Percentiles rank a stretch among this genome's conserved stretches.
Evolutionary conservation across 768 basidiomycete species (phyloP).

Genomic region (Xerocomus spinulosus): DNA sequence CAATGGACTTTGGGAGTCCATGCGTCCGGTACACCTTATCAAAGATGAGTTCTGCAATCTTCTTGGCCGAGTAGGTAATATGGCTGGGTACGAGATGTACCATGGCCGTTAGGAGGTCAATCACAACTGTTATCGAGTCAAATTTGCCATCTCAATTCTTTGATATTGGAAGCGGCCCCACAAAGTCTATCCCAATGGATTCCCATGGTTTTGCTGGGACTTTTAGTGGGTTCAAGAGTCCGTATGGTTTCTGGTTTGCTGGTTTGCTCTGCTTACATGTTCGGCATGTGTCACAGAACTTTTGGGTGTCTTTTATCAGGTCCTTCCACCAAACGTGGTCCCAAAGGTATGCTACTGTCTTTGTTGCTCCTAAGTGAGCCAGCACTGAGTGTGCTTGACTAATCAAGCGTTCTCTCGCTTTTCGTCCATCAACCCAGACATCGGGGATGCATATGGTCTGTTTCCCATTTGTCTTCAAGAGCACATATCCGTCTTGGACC

Average conservation of each 20-base stretch:
- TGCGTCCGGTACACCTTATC: constrained; percentile 32
- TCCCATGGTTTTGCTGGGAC: constrained; percentile 33
- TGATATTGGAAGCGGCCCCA: constrained; percentile 31
- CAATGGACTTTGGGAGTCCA: constrained; percentile 5
- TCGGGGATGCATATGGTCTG: constrained; percentile 26
- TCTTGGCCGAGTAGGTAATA: constrained; percentile 26
- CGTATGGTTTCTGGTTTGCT: constrained; percentile 23
- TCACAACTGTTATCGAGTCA: constrained; percentile 27
- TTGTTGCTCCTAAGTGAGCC: constrained; percentile 35
- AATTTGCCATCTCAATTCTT: constrained; percentile 7
- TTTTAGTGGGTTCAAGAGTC: constrained; percentile 23
- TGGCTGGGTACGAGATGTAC: constrained; percentile 20
- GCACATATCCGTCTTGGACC: constrained; percentile 16
- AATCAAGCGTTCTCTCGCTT: constrained; percentile 31
- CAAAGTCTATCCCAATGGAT: constrained; percentile 39
- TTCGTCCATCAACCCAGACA: constrained; percentile 4
- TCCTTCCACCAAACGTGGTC: constrained; percentile 40
- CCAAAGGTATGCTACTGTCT: constrained; percentile 32
- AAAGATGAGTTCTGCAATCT: constrained; percentile 37
- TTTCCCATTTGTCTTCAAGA: constrained; percentile 6
- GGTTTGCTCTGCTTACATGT: constrained; percentile 20
- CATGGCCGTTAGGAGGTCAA: constrained; percentile 16
- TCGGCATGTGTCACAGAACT: constrained; percentile 24
- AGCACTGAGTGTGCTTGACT: constrained; percentile 36
- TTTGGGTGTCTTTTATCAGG: constrained; percentile 25